Percentiles rank a stretch among this genome's conserved stretches.
phyloP scores from a whole-genome alignment of 225 moss, liverwort and hornwort species.

The Lunularia cruciata region DNA sequence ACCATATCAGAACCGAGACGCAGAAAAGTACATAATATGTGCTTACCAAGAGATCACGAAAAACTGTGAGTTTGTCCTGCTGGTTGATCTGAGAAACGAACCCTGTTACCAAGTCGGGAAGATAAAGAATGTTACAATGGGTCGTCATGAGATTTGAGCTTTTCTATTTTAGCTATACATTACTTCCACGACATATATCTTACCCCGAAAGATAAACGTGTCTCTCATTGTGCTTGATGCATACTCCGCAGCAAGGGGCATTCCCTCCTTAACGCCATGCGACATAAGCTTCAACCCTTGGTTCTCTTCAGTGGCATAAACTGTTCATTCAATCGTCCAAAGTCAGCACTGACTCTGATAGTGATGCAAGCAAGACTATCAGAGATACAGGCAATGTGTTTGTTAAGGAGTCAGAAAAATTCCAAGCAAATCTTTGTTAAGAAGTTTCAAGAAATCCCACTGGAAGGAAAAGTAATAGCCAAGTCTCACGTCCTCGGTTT shows the following conservation, averaged over 20 bases:
- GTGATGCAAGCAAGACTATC: no score
- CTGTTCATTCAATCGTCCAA: conserved; percentile 31
- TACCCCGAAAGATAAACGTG: conserved; percentile 70
- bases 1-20: no score
- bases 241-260: conserved; percentile 48
- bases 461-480: no score
- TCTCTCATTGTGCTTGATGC: conserved; percentile 57
- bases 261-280: conserved; percentile 43
- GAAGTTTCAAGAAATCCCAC: no score
- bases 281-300: conserved; percentile 51
- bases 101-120: conserved; percentile 26
- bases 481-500: no score
- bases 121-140: neutral
- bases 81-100: conserved; percentile 32
- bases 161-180: neutral
- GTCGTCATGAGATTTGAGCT: neutral
- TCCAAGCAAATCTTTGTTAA: no score
- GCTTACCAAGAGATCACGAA: conserved; percentile 39
- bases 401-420: no score
- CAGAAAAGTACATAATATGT: neutral
- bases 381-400: no score
- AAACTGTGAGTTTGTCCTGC: conserved; percentile 28
- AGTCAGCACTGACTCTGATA: no score
- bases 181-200: neutral
- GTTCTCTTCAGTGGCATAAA: conserved; percentile 53